phyloP scores from a whole-genome alignment of 106 monocot species.

The Iris macrosiphon region DNA sequence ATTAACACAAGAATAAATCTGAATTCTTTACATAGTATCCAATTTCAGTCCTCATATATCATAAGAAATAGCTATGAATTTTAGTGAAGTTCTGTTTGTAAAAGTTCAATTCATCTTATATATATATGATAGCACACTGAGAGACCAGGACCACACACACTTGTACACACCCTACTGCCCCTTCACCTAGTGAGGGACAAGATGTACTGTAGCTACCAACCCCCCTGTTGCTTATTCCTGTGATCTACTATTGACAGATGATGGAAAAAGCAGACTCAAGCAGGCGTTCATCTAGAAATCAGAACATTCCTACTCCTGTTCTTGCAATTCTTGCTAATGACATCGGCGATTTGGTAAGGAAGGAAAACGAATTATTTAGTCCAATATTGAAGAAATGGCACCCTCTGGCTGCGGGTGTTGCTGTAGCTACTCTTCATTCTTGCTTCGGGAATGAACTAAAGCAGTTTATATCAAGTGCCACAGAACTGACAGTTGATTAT shows the following conservation, averaged over 20 bases:
- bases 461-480: slow-evolving; percentile 72
- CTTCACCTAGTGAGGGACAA: no score
- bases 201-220: no score
- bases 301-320: slow-evolving; percentile 34
- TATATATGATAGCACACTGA: no score
- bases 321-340: slow-evolving; percentile 87
- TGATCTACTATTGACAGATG: slow-evolving; percentile 38
- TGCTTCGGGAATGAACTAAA: slow-evolving; percentile 94
- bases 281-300: slow-evolving; percentile 46
- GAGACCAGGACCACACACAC: no score
- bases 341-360: slow-evolving; percentile 76
- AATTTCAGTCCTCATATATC: no score
- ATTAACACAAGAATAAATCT: no score
- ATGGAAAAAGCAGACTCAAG: slow-evolving; percentile 88
- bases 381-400: slow-evolving; percentile 92
- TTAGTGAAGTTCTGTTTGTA: no score
- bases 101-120: no score
- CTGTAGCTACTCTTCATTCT: slow-evolving; percentile 91
- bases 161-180: no score
- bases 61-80: no score
- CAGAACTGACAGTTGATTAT: slow-evolving; percentile 74
- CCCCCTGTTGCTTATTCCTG: no score
- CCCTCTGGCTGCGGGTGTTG: slow-evolving; percentile 91
- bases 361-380: slow-evolving; percentile 76
- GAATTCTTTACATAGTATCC: no score